Percentiles rank a stretch among this genome's conserved stretches.
These are phyloP conservation scores for Chaetomium fimeti DNA, from an alignment of 495 filamentous ascomycete species.

Conservation along the genomic window DNA sequence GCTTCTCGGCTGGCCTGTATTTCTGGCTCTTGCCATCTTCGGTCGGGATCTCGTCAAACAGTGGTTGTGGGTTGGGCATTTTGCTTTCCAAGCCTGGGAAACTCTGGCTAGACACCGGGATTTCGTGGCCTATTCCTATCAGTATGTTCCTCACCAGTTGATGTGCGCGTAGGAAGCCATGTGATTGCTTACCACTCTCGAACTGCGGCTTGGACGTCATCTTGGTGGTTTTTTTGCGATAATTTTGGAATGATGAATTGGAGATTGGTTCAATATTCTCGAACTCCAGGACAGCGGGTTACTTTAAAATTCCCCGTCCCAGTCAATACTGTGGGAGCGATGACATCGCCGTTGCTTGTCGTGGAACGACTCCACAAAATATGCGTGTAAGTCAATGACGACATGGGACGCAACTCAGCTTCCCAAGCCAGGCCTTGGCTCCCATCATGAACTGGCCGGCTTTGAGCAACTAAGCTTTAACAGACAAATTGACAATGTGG, in stretches of 20 bases:
- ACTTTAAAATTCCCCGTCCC: neutral
- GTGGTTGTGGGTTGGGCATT: conserved; percentile 61
- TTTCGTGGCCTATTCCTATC: conserved; percentile 57
- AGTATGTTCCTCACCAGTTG: neutral
- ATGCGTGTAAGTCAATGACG: conserved; percentile 14
- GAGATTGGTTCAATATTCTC: neutral
- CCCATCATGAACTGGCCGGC: too few species aligned
- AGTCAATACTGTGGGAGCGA: neutral
- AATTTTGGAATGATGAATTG: neutral
- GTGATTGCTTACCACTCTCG: conserved; percentile 45
- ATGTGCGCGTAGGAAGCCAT: neutral
- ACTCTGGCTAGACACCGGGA: conserved; percentile 65
- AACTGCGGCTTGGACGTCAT: conserved; percentile 51
- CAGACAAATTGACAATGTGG: too few species aligned
- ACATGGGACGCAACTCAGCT: neutral
- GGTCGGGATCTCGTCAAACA: conserved; percentile 65
- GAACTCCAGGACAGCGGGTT: neutral
- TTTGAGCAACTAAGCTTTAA: too few species aligned
- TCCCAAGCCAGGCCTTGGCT: neutral
- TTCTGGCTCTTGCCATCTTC: conserved; percentile 67
- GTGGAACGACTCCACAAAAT: neutral
- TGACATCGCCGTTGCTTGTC: conserved; percentile 12
- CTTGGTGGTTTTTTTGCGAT: neutral
- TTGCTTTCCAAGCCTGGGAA: conserved; percentile 67
- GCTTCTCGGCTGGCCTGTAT: conserved; percentile 78